A percentile compares a stretch with the other conserved stretches of the same genome.
phyloP scores from a whole-genome alignment of 208 protist genomes.

The Crithidia fasciculata region DNA sequence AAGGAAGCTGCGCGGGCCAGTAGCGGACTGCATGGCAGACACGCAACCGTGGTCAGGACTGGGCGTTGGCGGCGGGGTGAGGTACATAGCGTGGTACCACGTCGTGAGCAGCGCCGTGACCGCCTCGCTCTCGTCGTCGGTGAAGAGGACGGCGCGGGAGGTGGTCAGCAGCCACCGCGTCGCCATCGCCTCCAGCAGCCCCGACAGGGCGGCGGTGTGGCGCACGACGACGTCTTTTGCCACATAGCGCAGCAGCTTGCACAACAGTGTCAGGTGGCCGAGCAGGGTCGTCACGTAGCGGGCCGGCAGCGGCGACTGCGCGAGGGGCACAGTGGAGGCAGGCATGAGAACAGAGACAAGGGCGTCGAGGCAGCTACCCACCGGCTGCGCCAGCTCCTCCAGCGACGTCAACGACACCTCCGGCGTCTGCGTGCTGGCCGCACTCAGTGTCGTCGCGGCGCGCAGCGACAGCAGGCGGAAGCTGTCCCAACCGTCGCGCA shows the following conservation, averaged over 20 bases:
- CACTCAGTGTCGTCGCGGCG: constrained; percentile 49
- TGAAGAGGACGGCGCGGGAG: constrained; percentile 21
- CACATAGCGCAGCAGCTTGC: constrained; percentile 31
- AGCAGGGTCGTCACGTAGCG: constrained; percentile 31
- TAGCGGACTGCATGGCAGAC: neutral
- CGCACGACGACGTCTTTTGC: constrained; percentile 8
- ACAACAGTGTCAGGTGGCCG: constrained; percentile 30
- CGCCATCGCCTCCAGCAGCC: constrained; percentile 26
- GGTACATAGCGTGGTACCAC: constrained; percentile 71
- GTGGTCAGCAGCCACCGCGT: constrained; percentile 27
- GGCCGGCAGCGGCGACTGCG: constrained; percentile 20
- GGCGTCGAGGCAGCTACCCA: constrained; percentile 46
- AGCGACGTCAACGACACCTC: constrained; percentile 19
- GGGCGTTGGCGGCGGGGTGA: constrained; percentile 29
- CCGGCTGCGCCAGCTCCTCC: constrained; percentile 32
- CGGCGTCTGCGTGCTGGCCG: constrained; percentile 20
- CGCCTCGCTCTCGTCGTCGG: constrained; percentile 34
- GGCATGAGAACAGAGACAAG: constrained; percentile 25
- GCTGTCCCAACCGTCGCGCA: constrained; percentile 68
- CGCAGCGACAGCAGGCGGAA: constrained; percentile 82
- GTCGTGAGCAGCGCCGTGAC: constrained; percentile 53
- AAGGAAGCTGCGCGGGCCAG: constrained; percentile 37
- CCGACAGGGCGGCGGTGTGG: constrained; percentile 17
- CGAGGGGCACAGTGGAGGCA: constrained; percentile 17
- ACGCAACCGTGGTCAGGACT: neutral